Percentiles rank a stretch among this genome's conserved stretches.
phyloP scores from a whole-genome alignment of 208 protist genomes.

The Leishmania arabica region DNA sequence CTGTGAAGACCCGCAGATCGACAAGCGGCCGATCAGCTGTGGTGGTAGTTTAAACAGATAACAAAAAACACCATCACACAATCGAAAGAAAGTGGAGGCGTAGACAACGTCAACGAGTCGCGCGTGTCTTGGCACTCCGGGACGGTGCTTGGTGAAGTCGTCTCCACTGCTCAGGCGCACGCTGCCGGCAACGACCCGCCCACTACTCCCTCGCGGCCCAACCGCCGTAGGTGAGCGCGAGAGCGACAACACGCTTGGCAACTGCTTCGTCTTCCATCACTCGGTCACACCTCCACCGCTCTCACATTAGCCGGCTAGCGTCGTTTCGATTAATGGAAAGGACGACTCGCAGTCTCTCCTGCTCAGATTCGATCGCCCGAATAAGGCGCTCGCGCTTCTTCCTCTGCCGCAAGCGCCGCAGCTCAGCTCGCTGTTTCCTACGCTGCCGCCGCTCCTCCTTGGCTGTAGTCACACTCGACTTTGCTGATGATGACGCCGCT shows the following conservation, averaged over 20 bases:
- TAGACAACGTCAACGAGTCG: background rate
- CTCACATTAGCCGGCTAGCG: constrained; percentile 29
- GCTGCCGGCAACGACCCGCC: background rate
- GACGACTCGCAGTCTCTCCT: constrained; percentile 72
- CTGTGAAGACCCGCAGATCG: background rate
- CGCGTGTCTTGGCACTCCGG: background rate
- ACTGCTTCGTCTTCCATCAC: background rate
- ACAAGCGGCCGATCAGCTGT: background rate
- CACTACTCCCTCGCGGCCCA: background rate
- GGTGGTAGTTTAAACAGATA: background rate
- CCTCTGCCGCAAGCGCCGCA: constrained; percentile 24
- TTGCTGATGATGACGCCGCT: background rate
- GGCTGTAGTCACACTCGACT: background rate
- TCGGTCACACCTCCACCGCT: background rate
- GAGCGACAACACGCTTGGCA: background rate
- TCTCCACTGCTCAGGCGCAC: background rate
- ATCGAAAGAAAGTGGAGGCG: background rate
- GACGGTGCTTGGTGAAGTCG: background rate
- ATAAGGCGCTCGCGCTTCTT: constrained; percentile 55
- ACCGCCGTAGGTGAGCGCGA: background rate
- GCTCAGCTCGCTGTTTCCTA: constrained; percentile 12
- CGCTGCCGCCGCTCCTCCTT: constrained; percentile 1
- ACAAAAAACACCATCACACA: background rate
- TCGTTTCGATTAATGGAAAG: constrained; percentile 57
- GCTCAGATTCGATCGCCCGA: constrained; percentile 68